These are phyloP conservation scores for Papiliotrema laurentii DNA, from an alignment of 1,284 basidiomycete species.

Conservation along the genomic window DNA sequence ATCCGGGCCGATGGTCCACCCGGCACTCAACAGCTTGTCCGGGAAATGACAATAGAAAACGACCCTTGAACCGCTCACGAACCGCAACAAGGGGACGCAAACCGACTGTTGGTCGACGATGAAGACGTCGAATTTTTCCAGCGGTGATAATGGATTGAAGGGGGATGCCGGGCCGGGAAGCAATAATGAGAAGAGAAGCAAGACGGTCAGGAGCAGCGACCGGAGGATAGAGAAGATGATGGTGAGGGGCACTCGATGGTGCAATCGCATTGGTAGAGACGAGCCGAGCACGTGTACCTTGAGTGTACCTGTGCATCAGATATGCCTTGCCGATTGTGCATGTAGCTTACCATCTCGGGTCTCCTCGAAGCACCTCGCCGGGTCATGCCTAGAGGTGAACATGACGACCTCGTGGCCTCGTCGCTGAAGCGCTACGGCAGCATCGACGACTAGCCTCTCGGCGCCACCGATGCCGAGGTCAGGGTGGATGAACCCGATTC, in stretches of 20 bases:
- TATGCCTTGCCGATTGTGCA: neutral
- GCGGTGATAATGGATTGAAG: constrained; percentile 37
- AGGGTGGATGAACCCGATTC: constrained; percentile 86
- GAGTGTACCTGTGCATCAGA: constrained; percentile 64
- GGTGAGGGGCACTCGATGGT: constrained; percentile 64
- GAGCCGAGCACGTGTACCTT: constrained; percentile 70
- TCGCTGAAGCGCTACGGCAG: constrained; percentile 78
- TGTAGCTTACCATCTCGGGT: constrained; percentile 67
- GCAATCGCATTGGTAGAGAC: constrained; percentile 72
- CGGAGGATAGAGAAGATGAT: constrained; percentile 84
- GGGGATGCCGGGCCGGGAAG: constrained; percentile 31
- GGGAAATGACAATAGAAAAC: constrained; percentile 99
- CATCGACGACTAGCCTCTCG: constrained; percentile 93
- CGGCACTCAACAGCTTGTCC: constrained; percentile 71
- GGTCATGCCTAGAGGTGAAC: constrained; percentile 91
- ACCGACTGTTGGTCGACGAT: constrained; percentile 94
- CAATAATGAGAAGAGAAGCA: constrained; percentile 55
- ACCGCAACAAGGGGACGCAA: constrained; percentile 75
- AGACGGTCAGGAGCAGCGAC: constrained; percentile 71
- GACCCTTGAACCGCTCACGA: constrained; percentile 65
- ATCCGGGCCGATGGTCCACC: constrained; percentile 38
- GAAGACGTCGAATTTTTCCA: constrained; percentile 67
- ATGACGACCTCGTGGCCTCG: constrained; percentile 85
- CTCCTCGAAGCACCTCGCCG: constrained; percentile 79
- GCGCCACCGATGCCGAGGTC: constrained; percentile 96